Percentiles rank a stretch among this genome's conserved stretches.
Conservation (phyloP, 2,329 filamentous ascomycete genomes). For the Xylariaceae sp. region DNA sequence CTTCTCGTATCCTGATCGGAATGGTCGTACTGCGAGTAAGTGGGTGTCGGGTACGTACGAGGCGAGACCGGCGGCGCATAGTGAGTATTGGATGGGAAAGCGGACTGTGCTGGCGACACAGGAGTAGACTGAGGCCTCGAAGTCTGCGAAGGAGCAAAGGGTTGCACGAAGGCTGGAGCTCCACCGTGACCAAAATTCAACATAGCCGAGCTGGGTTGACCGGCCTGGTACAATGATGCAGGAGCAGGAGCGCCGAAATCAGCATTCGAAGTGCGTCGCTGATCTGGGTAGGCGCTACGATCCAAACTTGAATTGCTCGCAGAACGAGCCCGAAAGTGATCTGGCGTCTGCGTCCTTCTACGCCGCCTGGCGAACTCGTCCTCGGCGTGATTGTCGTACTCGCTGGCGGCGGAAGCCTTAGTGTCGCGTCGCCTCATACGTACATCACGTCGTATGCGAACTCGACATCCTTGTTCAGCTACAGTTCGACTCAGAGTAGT, state of each 20-base stretch:
- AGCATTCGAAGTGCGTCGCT: conserved; percentile 24
- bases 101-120: conserved; percentile 24
- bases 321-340: conserved; percentile 26
- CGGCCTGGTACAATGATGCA: conserved; percentile 23
- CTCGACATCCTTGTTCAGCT: conserved; percentile 93
- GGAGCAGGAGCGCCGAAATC: conserved; percentile 25
- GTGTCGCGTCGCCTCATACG: conserved; percentile 81
- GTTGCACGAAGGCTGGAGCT: conserved; percentile 17
- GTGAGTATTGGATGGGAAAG: conserved; percentile 17
- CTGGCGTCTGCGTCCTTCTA: conserved; percentile 26
- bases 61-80: conserved; percentile 13
- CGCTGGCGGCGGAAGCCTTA: conserved; percentile 47
- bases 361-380: conserved; percentile 42
- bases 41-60: conserved; percentile 13
- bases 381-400: conserved; percentile 50
- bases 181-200: conserved; percentile 23
- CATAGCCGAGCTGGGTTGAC: conserved; percentile 17
- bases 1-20: conserved; percentile 20
- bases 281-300: conserved; percentile 20
- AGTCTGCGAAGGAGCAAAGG: conserved; percentile 19
- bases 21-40: conserved; percentile 20
- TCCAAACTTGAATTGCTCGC: conserved; percentile 29
- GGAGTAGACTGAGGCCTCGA: conserved; percentile 23
- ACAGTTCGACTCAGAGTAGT: conserved; percentile 85
- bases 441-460: conserved; percentile 90